phyloP scores from a whole-genome alignment of 108 stramenopile species.

The Skeletonema potamos region DNA sequence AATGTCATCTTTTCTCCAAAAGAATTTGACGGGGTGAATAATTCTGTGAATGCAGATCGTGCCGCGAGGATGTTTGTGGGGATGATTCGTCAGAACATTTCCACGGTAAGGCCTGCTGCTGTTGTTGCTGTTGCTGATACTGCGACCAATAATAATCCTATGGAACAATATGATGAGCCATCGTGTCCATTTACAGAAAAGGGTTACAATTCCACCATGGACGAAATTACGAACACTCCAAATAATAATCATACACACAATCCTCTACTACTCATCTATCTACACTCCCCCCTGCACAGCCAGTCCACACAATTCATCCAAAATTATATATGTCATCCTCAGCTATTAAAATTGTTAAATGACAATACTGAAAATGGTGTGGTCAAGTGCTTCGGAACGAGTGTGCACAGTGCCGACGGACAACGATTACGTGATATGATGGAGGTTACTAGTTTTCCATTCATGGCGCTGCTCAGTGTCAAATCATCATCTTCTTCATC shows the following conservation, averaged over 20 bases:
- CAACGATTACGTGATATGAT: constrained; percentile 57
- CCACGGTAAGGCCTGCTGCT: constrained; percentile 17
- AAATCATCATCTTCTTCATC: constrained; percentile 41
- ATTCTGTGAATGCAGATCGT: constrained; percentile 50
- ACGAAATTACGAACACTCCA: constrained; percentile 8
- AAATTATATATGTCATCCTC: constrained; percentile 51
- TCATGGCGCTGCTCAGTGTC: constrained; percentile 59
- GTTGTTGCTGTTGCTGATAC: background rate
- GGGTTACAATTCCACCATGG: constrained; percentile 27
- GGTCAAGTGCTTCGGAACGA: constrained; percentile 52
- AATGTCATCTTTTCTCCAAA: constrained; percentile 49
- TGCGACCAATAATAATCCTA: constrained; percentile 11
- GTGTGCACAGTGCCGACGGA: constrained; percentile 77
- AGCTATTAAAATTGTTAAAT: constrained; percentile 48
- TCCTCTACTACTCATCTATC: constrained; percentile 62
- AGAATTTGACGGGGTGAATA: constrained; percentile 65
- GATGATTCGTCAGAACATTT: constrained; percentile 37
- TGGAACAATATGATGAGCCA: constrained; percentile 48
- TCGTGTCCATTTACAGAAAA: constrained; percentile 47
- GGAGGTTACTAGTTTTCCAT: constrained; percentile 62
- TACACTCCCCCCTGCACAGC: constrained; percentile 75
- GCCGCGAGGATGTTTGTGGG: constrained; percentile 67
- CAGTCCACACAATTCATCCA: constrained; percentile 41
- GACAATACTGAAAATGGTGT: constrained; percentile 8
- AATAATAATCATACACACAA: background rate